Conservation (phyloP, 805 yeast genomes). For the Hagleromyces aurorensis region DNA sequence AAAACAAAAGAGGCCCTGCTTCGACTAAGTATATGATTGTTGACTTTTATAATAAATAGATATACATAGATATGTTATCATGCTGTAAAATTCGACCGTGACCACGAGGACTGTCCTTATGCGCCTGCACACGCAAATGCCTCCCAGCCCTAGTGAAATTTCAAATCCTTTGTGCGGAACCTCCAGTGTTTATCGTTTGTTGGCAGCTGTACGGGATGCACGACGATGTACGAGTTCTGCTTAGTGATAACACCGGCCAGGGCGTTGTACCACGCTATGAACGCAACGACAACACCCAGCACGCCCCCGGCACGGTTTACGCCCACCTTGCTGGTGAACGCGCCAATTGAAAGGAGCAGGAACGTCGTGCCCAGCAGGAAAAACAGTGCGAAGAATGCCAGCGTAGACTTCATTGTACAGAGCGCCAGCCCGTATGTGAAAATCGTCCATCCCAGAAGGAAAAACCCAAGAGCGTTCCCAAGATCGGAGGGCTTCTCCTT, state of each 20-base stretch:
- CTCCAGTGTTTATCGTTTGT: slow-evolving; percentile 13
- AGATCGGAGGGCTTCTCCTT: slow-evolving; percentile 31
- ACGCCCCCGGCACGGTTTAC: slow-evolving; percentile 54
- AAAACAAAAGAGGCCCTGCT: too few relatives aligned
- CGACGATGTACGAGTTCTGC: slow-evolving; percentile 44
- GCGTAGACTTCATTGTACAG: slow-evolving; percentile 56
- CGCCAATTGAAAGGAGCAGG: slow-evolving; percentile 45
- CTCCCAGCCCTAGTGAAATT: slow-evolving; percentile 1
- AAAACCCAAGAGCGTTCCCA: slow-evolving; percentile 50
- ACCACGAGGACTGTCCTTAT: slow-evolving; percentile 1
- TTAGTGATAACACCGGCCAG: slow-evolving; percentile 59
- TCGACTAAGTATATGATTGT: too few relatives aligned
- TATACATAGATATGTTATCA: too few relatives aligned
- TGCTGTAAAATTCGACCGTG: too few relatives aligned
- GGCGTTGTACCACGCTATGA: slow-evolving; percentile 64
- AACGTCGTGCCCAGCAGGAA: slow-evolving; percentile 47
- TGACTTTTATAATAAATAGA: too few relatives aligned
- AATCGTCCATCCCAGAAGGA: slow-evolving; percentile 52
- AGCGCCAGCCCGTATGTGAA: slow-evolving; percentile 48
- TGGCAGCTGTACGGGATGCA: slow-evolving; percentile 31
- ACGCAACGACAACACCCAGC: slow-evolving; percentile 52
- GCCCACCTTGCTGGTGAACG: slow-evolving; percentile 37
- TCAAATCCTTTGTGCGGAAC: background rate
- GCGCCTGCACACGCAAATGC: background rate
- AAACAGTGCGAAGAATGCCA: slow-evolving; percentile 53